These are phyloP conservation scores for Aspergillus hancockii DNA, from an alignment of 495 filamentous ascomycete species.

Conservation along the genomic window DNA sequence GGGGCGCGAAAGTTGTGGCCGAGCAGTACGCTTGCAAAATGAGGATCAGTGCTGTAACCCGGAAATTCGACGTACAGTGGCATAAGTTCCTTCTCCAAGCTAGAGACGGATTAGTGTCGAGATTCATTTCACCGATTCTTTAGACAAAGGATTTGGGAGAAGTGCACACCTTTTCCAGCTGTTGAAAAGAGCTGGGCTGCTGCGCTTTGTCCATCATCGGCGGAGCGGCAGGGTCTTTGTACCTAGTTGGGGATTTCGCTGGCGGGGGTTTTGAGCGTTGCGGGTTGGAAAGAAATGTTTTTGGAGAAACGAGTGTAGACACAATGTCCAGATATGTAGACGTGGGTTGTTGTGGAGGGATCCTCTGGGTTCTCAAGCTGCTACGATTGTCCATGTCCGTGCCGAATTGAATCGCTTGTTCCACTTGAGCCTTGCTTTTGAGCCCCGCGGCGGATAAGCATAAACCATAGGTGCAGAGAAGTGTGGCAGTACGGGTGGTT, in stretches of 20 bases:
- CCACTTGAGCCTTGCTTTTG: conserved; percentile 8
- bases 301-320: conserved; percentile 40
- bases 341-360: conserved; percentile 13
- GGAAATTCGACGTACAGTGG: conserved; percentile 67
- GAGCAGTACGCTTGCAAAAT: neutral
- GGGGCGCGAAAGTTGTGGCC: neutral
- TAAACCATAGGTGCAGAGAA: neutral
- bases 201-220: conserved; percentile 80
- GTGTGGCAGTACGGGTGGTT: neutral
- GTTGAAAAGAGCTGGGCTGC: conserved; percentile 94
- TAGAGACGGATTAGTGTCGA: conserved; percentile 25
- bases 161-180: conserved; percentile 78
- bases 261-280: conserved; percentile 18
- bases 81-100: conserved; percentile 98
- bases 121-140: neutral
- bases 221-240: conserved; percentile 1
- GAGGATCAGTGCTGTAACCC: neutral
- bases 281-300: conserved; percentile 37
- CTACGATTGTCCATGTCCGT: conserved; percentile 27
- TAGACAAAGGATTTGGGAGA: neutral
- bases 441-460: conserved; percentile 18
- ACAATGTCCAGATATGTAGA: conserved; percentile 32
- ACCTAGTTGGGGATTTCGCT: conserved; percentile 6
- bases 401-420: conserved; percentile 6
- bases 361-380: conserved; percentile 14